Evolutionary conservation across 176 grass and related monocot species (phyloP), one percentile per base, ranked within the genome.

Genomic region (Avena sativa): DNA sequence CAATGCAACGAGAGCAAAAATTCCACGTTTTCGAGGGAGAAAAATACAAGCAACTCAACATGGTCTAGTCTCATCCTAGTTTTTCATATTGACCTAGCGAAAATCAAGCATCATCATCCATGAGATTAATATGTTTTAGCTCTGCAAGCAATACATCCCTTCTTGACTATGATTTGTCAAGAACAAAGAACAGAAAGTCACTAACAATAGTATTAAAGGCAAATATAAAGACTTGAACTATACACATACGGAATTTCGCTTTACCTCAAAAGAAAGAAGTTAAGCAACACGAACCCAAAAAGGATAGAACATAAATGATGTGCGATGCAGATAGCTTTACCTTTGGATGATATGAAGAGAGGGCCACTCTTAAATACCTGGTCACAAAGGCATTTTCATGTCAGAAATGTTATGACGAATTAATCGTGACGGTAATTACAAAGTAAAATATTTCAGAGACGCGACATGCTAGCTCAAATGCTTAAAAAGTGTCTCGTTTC

Each of bases 311-410:
- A 75, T 52, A 85, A 55, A 25, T 73, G 3, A 76, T 48, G 20
- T 51, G 51, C 46, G 50, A n/a, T n/a, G 13, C 13, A 75, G 50
- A 52, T 75, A 63, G 11, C 64, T 77, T 88, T 87, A 99, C 97
- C 97, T 97, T 99, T 99, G 40, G 97, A 99, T 79, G 97, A 99
- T 94, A 99, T 97, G 84, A 93, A 99, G 53, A 99, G 89, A 86
- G 94, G 94, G 19, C 97, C 97, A 63, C 97, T 99, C 88, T 99
- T 99, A 84, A 97, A 99, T 16, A 97, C 97, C 97, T 99, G 87
- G 48, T 74, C 61, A 84, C 14, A 46, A 83, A 25, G 78, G 36
- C 65, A 85, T 78, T 58, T 23, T 62, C 16, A 71, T 67, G 78
- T 86, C 23, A 91, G 71, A 84, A 55, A 84, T 62, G 17, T 49